Evolutionary conservation across 2,329 filamentous ascomycete species (phyloP).

Genomic region (Stemphylium vesicarium): DNA sequence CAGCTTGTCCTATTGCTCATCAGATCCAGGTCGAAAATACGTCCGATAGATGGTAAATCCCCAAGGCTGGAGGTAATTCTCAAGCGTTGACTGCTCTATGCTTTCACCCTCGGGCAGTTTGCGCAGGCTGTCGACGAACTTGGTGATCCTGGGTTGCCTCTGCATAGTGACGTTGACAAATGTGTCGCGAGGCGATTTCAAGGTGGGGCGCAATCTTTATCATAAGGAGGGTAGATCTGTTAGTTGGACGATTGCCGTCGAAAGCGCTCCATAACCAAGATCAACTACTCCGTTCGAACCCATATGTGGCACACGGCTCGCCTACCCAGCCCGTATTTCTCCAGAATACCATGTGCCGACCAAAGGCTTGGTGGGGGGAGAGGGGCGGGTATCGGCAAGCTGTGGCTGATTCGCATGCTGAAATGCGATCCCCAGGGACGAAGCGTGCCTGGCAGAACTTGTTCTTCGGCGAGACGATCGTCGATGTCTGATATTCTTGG

Average conservation of each 20-base stretch:
- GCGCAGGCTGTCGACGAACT: too few relatives aligned
- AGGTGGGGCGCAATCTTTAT: background rate
- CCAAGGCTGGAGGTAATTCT: too few relatives aligned
- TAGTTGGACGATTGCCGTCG: conserved; percentile 1
- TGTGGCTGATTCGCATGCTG: conserved; percentile 8
- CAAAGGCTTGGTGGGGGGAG: background rate
- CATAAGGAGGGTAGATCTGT: background rate
- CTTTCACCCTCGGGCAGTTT: too few relatives aligned
- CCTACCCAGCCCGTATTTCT: background rate
- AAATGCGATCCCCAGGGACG: conserved; percentile 5
- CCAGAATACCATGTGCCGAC: conserved; percentile 7
- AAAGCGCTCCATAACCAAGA: conserved; percentile 1
- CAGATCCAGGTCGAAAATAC: too few relatives aligned
- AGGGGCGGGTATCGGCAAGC: conserved; percentile 6
- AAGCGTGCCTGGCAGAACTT: conserved; percentile 13
- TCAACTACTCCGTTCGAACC: background rate
- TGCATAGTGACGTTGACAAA: too few relatives aligned
- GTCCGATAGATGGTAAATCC: too few relatives aligned
- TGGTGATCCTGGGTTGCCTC: too few relatives aligned
- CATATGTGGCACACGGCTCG: background rate
- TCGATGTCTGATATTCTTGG: conserved; percentile 5
- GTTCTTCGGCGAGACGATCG: conserved; percentile 6
- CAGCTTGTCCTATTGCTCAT: too few relatives aligned
- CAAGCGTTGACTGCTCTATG: too few relatives aligned
- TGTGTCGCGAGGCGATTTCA: too few relatives aligned